Percentiles rank a stretch among this genome's conserved stretches.
Conservation (phyloP, 495 filamentous ascomycete species). For the Daldinia grandis region DNA sequence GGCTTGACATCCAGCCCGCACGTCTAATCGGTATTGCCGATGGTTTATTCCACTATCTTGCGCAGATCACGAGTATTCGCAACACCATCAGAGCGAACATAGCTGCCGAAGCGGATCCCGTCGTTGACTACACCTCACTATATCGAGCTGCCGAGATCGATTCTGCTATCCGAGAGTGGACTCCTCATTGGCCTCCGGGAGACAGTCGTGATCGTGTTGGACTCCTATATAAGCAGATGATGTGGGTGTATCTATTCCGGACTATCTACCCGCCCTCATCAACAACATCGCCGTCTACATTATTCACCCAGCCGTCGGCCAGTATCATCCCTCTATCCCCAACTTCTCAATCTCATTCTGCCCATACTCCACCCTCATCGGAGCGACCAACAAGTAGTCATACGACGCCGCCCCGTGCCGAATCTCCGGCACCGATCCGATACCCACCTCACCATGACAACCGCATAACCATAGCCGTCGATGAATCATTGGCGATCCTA, state of each 20-base stretch:
- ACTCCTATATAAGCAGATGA: conserved; percentile 86
- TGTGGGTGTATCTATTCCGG: conserved; percentile 89
- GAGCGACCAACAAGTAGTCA: conserved; percentile 36
- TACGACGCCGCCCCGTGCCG: conserved; percentile 37
- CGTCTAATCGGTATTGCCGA: conserved; percentile 87
- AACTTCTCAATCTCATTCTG: conserved; percentile 52
- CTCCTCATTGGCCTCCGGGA: conserved; percentile 71
- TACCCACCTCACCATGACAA: conserved; percentile 59
- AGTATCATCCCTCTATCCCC: conserved; percentile 53
- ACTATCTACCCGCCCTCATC: conserved; percentile 75
- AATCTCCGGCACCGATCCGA: conserved; percentile 61
- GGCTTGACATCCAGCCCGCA: conserved; percentile 78
- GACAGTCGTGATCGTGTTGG: conserved; percentile 78
- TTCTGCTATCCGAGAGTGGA: conserved; percentile 77
- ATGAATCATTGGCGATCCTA: conserved; percentile 74
- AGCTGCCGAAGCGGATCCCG: conserved; percentile 67
- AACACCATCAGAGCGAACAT: conserved; percentile 77
- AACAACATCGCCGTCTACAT: conserved; percentile 37
- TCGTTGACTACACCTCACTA: conserved; percentile 77
- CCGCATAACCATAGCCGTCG: conserved; percentile 76
- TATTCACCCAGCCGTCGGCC: conserved; percentile 35
- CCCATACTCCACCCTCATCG: conserved; percentile 45
- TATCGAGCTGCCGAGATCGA: conserved; percentile 83
- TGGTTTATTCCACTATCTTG: conserved; percentile 81
- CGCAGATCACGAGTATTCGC: conserved; percentile 79